Conservation (phyloP, 1,139 yeast species). For the Insectozyma bohioensis region DNA sequence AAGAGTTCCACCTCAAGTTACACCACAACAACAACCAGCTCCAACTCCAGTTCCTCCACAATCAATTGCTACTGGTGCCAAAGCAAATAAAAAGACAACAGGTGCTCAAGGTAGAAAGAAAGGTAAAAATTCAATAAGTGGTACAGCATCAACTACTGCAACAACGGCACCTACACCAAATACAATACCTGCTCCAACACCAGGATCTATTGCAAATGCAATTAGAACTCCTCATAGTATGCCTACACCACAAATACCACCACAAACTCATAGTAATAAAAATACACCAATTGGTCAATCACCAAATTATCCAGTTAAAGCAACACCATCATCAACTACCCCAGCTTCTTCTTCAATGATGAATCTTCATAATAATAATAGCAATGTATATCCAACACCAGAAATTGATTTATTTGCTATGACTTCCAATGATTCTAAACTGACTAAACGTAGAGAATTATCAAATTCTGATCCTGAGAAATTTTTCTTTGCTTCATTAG, state of each 20-base stretch:
- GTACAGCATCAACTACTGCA: constrained; percentile 13
- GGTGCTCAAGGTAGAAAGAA: constrained; percentile 24
- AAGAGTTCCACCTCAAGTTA: constrained; percentile 11
- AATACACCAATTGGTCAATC: constrained; percentile 45
- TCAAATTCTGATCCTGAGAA: constrained; percentile 47
- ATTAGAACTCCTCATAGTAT: constrained; percentile 48
- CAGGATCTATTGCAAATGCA: constrained; percentile 40
- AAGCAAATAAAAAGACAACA: no score
- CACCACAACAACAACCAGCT: constrained; percentile 15
- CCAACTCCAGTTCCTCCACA: constrained; percentile 14
- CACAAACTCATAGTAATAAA: constrained; percentile 35
- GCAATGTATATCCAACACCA: constrained; percentile 18
- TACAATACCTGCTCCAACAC: constrained; percentile 34
- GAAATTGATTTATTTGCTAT: constrained; percentile 26
- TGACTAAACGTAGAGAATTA: constrained; percentile 47
- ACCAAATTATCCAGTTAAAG: constrained; percentile 25
- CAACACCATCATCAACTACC: constrained; percentile 14
- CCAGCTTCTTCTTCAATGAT: constrained; percentile 1
- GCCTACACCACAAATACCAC: constrained; percentile 43
- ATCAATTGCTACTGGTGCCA: constrained; percentile 15
- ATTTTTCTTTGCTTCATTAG: constrained; percentile 52
- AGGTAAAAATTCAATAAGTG: constrained; percentile 26
- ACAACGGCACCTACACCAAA: constrained; percentile 31
- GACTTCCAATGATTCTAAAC: constrained; percentile 34
- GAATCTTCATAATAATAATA: constrained; percentile 8